A percentile compares a stretch with the other conserved stretches of the same genome.
Evolutionary conservation across 805 yeast species (phyloP).

Genomic region (Kuraishia molischiana): DNA sequence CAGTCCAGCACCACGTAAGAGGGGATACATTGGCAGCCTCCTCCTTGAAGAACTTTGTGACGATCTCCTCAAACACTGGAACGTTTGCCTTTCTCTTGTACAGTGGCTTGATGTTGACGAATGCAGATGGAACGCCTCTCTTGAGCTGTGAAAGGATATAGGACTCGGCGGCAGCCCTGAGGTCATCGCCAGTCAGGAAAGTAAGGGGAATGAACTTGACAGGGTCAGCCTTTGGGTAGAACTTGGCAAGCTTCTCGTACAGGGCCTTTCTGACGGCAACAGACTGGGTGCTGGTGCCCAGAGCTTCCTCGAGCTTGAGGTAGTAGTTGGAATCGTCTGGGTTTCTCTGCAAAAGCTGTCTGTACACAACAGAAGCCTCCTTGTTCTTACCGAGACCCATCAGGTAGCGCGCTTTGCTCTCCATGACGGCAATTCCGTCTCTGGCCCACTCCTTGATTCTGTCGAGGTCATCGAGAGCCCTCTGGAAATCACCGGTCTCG

Average conservation of each 20-base stretch:
- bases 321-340: slow-evolving; percentile 73
- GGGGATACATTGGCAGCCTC: slow-evolving; percentile 22
- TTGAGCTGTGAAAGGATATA: slow-evolving; percentile 57
- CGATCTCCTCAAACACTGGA: slow-evolving; percentile 40
- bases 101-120: slow-evolving; percentile 75
- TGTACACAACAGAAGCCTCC: slow-evolving; percentile 61
- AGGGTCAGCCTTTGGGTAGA: slow-evolving; percentile 81
- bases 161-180: slow-evolving; percentile 30
- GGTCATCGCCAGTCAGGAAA: slow-evolving; percentile 45
- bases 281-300: slow-evolving; percentile 41
- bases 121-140: slow-evolving; percentile 86
- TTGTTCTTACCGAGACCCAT: slow-evolving; percentile 42
- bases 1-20: slow-evolving; percentile 53
- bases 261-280: slow-evolving; percentile 41
- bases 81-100: slow-evolving; percentile 38
- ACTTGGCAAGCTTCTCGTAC: slow-evolving; percentile 52
- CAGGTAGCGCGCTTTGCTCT: slow-evolving; percentile 56
- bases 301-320: slow-evolving; percentile 50
- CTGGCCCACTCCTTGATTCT: slow-evolving; percentile 28
- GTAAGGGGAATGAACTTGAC: slow-evolving; percentile 72
- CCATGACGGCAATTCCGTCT: slow-evolving; percentile 55
- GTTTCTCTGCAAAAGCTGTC: slow-evolving; percentile 69
- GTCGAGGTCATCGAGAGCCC: slow-evolving; percentile 53
- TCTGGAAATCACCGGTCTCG: slow-evolving; percentile 50
- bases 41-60: slow-evolving; percentile 32